Conservation (phyloP, 225 moss, liverwort and hornwort species). For the Straminergon stramineum region DNA sequence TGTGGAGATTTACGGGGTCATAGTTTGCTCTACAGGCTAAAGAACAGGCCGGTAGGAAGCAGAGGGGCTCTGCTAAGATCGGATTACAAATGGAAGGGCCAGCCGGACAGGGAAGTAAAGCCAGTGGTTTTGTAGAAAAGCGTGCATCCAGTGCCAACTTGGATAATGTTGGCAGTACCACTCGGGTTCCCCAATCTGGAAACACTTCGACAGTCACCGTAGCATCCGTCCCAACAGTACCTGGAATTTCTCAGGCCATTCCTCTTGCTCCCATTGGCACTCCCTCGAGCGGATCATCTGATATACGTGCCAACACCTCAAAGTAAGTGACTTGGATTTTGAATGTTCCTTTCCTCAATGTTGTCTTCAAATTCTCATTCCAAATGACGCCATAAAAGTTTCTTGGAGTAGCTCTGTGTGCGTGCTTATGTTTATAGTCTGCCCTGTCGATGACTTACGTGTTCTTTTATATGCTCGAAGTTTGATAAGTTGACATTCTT, state of each 20-base stretch:
- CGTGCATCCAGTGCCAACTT: conserved; percentile 36
- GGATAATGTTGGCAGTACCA: conserved; percentile 29
- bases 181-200: conserved; percentile 52
- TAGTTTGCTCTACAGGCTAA: conserved; percentile 47
- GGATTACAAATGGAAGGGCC: conserved; percentile 45
- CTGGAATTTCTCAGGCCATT: conserved; percentile 43
- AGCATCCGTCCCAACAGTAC: conserved; percentile 21
- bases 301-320: conserved; percentile 47
- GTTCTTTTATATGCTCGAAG: not conserved
- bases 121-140: conserved; percentile 43
- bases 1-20: not conserved
- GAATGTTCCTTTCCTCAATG: not conserved
- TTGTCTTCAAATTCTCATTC: not conserved
- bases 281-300: conserved; percentile 63
- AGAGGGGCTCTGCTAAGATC: conserved; percentile 48
- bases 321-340: conserved; percentile 52
- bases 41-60: conserved; percentile 88
- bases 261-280: conserved; percentile 90
- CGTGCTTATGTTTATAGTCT: not conserved
- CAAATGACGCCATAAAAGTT: not conserved
- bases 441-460: not conserved
- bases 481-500: not conserved
- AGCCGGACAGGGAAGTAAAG: conserved; percentile 45
- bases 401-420: not conserved
- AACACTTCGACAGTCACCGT: conserved; percentile 18